Evolutionary conservation across 192 early-diverging fungal genomes (phyloP).

Genomic region (Coemansia sp.): DNA sequence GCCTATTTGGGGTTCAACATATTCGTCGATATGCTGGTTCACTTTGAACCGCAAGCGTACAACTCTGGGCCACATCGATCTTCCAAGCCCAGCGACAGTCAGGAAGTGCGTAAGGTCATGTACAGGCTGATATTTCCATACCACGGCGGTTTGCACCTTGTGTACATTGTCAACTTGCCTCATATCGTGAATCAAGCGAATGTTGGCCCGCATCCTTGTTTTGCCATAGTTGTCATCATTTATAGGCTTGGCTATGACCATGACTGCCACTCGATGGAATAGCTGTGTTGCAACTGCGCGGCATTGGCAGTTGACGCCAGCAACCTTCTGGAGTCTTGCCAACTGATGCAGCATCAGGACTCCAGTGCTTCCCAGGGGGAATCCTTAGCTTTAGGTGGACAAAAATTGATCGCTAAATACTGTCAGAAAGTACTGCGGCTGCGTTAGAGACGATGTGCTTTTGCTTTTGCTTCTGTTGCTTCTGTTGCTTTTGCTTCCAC

Average conservation of each 20-base stretch:
- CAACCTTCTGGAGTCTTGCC: constrained; percentile 13
- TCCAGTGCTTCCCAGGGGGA: neutral
- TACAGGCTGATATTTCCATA: neutral
- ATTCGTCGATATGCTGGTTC: neutral
- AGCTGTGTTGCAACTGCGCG: neutral
- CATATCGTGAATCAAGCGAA: neutral
- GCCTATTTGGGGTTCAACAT: neutral
- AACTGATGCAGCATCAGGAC: constrained; percentile 19
- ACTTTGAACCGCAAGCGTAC: neutral
- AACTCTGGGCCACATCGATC: neutral
- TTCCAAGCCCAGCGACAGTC: neutral
- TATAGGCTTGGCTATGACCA: neutral
- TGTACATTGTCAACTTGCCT: neutral
- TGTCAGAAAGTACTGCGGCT: neutral
- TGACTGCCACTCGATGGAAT: neutral
- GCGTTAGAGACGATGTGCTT: neutral
- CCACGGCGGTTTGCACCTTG: neutral
- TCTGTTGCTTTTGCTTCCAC: no score
- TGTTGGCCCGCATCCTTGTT: neutral
- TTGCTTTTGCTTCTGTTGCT: neutral
- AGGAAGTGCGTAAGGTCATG: neutral
- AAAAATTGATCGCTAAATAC: neutral
- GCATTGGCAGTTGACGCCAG: constrained; percentile 12
- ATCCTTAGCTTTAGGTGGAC: neutral
- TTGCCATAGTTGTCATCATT: neutral